Evolutionary conservation across 2,329 filamentous ascomycete genomes (phyloP).

Genomic region (Fusarium brachygibbosum): DNA sequence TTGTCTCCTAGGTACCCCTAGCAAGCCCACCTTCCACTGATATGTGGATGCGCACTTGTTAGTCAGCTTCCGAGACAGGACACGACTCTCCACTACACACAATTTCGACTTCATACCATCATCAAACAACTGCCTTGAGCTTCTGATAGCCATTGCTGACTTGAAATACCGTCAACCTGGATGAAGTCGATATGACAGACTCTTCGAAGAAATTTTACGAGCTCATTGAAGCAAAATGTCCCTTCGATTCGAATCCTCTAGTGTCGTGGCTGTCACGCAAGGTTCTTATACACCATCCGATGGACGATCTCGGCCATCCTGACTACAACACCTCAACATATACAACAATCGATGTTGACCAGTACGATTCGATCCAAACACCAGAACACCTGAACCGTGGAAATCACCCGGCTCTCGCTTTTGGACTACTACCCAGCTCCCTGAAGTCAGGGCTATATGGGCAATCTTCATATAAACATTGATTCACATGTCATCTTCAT

Average conservation of each 20-base stretch:
- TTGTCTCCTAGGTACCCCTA: too few relatives aligned
- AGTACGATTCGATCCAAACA: background rate
- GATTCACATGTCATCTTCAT: background rate
- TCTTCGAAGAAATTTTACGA: too few relatives aligned
- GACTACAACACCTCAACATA: background rate
- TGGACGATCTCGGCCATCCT: background rate
- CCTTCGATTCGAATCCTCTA: background rate
- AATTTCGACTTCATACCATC: constrained; percentile 40
- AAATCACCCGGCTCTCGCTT: background rate
- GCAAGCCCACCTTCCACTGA: constrained; percentile 22
- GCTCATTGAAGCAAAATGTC: too few relatives aligned
- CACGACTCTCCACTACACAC: constrained; percentile 26
- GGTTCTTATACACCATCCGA: background rate
- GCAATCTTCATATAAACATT: background rate
- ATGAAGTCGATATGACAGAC: too few relatives aligned
- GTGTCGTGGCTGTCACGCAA: background rate
- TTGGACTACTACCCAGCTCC: background rate
- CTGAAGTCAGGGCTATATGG: constrained; percentile 35
- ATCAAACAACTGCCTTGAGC: constrained; percentile 2
- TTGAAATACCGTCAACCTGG: background rate
- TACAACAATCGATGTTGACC: background rate
- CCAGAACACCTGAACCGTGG: background rate
- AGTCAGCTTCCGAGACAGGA: constrained; percentile 35
- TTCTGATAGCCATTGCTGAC: background rate
- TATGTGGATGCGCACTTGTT: constrained; percentile 25